phyloP scores from a whole-genome alignment of 2,329 filamentous ascomycete species.

The Torrubiella hemipterigena region DNA sequence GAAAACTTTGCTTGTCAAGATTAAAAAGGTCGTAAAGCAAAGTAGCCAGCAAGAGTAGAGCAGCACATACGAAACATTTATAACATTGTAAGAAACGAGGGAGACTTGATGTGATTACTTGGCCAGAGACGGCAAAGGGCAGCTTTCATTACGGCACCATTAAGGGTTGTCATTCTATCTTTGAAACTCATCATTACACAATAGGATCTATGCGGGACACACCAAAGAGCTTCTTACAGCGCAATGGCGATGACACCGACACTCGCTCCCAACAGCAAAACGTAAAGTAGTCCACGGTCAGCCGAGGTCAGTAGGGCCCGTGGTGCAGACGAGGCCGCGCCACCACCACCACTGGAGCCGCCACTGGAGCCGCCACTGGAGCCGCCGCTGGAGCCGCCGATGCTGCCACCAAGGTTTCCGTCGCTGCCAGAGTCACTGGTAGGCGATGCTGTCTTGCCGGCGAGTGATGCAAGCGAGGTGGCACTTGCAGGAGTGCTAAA shows the following conservation, averaged over 20 bases:
- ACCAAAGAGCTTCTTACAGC: not conserved
- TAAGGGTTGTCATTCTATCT: conserved; percentile 2
- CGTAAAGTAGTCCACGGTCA: not conserved
- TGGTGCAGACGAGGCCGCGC: not conserved
- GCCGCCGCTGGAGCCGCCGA: not conserved
- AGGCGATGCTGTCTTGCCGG: conserved; percentile 10
- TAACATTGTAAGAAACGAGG: no score
- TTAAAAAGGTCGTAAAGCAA: no score
- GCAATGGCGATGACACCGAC: not conserved
- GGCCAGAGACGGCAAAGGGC: no score
- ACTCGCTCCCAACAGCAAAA: not conserved
- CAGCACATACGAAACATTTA: no score
- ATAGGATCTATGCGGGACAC: not conserved
- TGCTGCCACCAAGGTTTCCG: not conserved
- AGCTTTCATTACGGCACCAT: no score
- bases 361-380: not conserved
- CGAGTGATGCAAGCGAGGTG: conserved; percentile 11
- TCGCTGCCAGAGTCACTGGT: not conserved
- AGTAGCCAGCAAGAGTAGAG: no score
- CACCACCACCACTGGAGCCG: not conserved
- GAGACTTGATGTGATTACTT: no score
- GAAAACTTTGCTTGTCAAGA: no score
- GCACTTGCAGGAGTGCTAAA: conserved; percentile 11
- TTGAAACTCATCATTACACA: not conserved
- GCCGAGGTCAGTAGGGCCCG: not conserved